Base-by-base conservation (phyloP, 2,329 filamentous ascomycete species). In the Aspergillus melleus region DNA sequence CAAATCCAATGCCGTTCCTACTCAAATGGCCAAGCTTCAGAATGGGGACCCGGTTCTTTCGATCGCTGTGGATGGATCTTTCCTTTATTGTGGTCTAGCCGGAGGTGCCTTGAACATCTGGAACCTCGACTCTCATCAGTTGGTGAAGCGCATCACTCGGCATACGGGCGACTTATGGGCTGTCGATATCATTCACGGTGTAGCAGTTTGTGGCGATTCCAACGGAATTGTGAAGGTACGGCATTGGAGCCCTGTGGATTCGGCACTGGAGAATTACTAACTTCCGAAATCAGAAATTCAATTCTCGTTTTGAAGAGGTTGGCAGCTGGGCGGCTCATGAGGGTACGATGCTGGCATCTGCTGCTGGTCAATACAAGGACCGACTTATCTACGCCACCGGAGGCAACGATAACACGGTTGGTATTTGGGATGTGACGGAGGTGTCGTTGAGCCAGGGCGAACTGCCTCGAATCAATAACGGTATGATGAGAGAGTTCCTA, bases 121-220 rank as follows among this genome's bases (percentile, higher is more conserved):
- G 94, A 96, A 99, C 72, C 83, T 99, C 14, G 94, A 98, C 72
- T 98, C 95, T 0, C 88, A 90, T 56, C 95, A 99, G 76, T 88
- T 95, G 52, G 83, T 99, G 49, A 85, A 95, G 59, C 92, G 91
- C 19, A 89, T 99, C 70, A 92, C 90, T 71, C 87, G 89, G 0
- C 90, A 92, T 67, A 86, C 86, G 36, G 88, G 88, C 49, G 92
- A 98, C 73, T 86, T 98, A 52, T 92, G 96, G 81, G 89, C 92
- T 0, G 81, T 98, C 49, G 89, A 92, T 64, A 89, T 97, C 75
- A 89, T 90, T 24, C 92, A 91, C 77, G 92, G 92, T 0, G 89
- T 90, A 63, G 81, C 97, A 8, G 95, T 95, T 79, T 94, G 90
- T 65, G 93, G 90, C 16, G 91, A 92, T n/a, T 88, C 91, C n/a